Base-by-base conservation (phyloP, 2,329 filamentous ascomycete genomes). In the Xylogone sp. region DNA sequence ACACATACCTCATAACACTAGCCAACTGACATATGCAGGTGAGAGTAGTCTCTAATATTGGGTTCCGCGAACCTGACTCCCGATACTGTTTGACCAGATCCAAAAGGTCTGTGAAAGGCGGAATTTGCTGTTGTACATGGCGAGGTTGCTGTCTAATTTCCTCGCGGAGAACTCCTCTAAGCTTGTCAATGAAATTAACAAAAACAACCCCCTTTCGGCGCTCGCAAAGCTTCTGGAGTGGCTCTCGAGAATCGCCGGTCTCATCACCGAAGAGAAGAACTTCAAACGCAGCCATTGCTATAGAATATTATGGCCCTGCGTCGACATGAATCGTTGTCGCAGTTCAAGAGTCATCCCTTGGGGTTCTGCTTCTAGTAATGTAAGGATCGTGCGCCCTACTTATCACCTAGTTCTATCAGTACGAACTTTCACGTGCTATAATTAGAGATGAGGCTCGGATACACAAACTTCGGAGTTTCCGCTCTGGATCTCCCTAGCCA, bases 241-340 rank as follows among this genome's bases (percentile, higher is more conserved):
- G 47, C 39, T 43, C 47, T 5, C 47, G 47, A 21, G 43, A 49
- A 29, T 49, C 47, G 39, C 47, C 47, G 5, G 47, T 49, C 47
- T 49, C 47, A 29, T 49, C 47, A 7, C 47, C 47, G 43, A 49
- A 49, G 19, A 49, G 47, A 29, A 49, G 47, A n/a, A 49, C 31
- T n/a, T 49, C 31, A 44, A 49, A 43, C 21, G 20, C 47, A 49
- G 47, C 47, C 47, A 49, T 49, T n/a, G n/a, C n/a, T n/a, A n/a
- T n/a, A n/a, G n/a, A n/a, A n/a, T n/a, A n/a, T n/a, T n/a, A n/a
- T n/a, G n/a, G n/a, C n/a, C n/a, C n/a, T n/a, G n/a, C n/a, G n/a
- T n/a, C n/a, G n/a, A n/a, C n/a, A n/a, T n/a, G n/a, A n/a, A n/a
- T n/a, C n/a, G n/a, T n/a, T n/a, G n/a, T n/a, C n/a, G n/a, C n/a